Conservation (phyloP, 495 filamentous ascomycete species). For the Neurospora tetraspora region DNA sequence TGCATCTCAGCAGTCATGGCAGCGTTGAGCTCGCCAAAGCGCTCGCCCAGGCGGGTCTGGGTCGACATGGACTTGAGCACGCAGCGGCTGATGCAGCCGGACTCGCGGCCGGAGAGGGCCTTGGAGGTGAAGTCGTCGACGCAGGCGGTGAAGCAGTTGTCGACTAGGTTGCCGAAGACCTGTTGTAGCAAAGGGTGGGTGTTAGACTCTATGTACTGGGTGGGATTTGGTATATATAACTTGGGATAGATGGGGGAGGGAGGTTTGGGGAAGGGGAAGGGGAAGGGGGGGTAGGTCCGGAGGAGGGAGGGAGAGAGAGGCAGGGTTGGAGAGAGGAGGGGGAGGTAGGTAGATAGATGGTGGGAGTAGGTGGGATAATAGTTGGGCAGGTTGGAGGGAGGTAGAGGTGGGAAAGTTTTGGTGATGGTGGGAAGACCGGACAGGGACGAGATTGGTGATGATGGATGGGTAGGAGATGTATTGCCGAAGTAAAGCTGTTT, state of each 20-base stretch:
- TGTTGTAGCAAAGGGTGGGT: slow-evolving; percentile 24
- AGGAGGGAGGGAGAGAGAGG: background rate
- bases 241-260: background rate
- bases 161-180: slow-evolving; percentile 96
- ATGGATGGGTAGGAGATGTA: background rate
- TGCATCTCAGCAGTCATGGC: slow-evolving; percentile 67
- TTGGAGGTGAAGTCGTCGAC: slow-evolving; percentile 98
- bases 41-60: slow-evolving; percentile 72
- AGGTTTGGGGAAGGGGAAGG: background rate
- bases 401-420: background rate
- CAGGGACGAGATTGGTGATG: background rate
- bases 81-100: slow-evolving; percentile 83
- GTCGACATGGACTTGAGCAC: slow-evolving; percentile 91
- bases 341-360: background rate
- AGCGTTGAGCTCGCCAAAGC: slow-evolving; percentile 91
- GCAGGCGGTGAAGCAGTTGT: slow-evolving; percentile 92
- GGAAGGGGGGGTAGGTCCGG: background rate
- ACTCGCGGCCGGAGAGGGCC: slow-evolving; percentile 74
- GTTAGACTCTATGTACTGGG: background rate
- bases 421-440: background rate
- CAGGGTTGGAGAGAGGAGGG: background rate
- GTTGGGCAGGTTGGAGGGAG: background rate
- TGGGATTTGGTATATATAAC: background rate
- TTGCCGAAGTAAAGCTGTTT: background rate
- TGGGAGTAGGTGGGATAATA: background rate